Conservation (phyloP, 1,284 basidiomycete genomes). For the Ceratobasidium sp. region DNA sequence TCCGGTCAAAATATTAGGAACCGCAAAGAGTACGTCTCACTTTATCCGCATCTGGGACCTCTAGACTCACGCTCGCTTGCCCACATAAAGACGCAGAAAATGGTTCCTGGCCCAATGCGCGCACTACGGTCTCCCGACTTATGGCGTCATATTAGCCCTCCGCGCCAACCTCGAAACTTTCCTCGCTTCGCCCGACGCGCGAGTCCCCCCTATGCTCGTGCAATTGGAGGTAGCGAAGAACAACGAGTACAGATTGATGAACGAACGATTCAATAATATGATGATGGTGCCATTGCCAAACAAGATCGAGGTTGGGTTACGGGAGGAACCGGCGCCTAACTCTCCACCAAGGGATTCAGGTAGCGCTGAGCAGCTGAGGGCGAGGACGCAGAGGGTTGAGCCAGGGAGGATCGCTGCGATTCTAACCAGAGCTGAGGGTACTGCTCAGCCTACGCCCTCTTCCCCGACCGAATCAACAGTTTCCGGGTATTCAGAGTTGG, state of each 20-base stretch:
- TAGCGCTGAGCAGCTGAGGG: slow-evolving; percentile 14
- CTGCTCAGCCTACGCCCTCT: slow-evolving; percentile 14
- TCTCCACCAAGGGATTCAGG: not conserved
- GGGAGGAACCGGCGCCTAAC: slow-evolving; percentile 3
- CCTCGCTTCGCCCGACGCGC: not conserved
- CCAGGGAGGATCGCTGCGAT: not conserved
- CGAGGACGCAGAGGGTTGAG: slow-evolving; percentile 10
- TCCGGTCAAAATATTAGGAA: slow-evolving; percentile 20
- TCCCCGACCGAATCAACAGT: slow-evolving; percentile 23
- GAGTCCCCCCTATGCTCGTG: slow-evolving; percentile 10
- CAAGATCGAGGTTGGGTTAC: not conserved
- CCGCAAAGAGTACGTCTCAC: slow-evolving; percentile 29
- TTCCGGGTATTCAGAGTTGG: slow-evolving; percentile 31
- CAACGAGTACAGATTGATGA: slow-evolving; percentile 26
- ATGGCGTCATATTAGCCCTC: slow-evolving; percentile 8
- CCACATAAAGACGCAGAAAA: slow-evolving; percentile 15
- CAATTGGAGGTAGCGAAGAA: slow-evolving; percentile 24
- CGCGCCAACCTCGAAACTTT: slow-evolving; percentile 23
- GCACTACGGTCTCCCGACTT: slow-evolving; percentile 36
- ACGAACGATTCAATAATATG: slow-evolving; percentile 20
- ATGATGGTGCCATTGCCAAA: slow-evolving; percentile 22
- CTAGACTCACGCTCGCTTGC: not conserved
- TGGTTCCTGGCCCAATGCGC: slow-evolving; percentile 42
- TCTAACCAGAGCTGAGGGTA: not conserved
- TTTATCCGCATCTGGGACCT: not conserved